A percentile compares a stretch with the other conserved stretches of the same genome.
phyloP scores from a whole-genome alignment of 2,329 filamentous ascomycete species.

The Colletotrichum sp. region DNA sequence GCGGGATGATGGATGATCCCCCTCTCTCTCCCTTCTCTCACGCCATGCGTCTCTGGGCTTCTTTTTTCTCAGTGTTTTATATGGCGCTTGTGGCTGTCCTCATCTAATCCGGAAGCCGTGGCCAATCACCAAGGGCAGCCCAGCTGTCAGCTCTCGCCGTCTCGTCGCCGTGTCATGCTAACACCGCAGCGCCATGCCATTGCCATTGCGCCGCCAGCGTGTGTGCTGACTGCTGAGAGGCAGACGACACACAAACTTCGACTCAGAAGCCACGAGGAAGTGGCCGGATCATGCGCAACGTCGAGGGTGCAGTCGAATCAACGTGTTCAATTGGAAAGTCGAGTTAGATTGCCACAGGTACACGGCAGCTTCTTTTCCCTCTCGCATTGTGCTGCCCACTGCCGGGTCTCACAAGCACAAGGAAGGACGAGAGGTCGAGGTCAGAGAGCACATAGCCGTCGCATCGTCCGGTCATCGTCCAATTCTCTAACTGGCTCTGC shows the following conservation, averaged over 20 bases:
- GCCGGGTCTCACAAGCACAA: slow-evolving; percentile 5
- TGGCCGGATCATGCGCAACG: not conserved
- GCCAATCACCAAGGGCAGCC: slow-evolving; percentile 7
- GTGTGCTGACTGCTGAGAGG: not conserved
- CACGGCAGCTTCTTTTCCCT: slow-evolving; percentile 3
- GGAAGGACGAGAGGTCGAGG: not conserved
- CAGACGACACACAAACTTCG: not conserved
- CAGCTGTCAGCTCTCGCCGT: slow-evolving; percentile 7
- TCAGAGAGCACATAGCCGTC: slow-evolving; percentile 14
- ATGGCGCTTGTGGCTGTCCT: slow-evolving; percentile 13
- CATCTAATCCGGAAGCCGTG: not conserved
- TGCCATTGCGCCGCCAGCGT: not conserved
- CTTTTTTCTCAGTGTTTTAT: slow-evolving; percentile 4
- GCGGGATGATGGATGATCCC: slow-evolving; percentile 10
- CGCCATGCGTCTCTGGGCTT: slow-evolving; percentile 5
- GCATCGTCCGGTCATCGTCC: slow-evolving; percentile 9
- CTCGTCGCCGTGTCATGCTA: not conserved
- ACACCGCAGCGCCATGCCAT: not conserved
- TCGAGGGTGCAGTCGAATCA: not conserved
- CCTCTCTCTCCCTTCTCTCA: not conserved
- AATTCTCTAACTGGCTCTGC: slow-evolving; percentile 1
- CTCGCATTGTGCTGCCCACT: slow-evolving; percentile 2
- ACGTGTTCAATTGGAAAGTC: not conserved
- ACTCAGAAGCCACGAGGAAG: not conserved
- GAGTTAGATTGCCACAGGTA: slow-evolving; percentile 5